Evolutionary conservation across 129 eudicot species (phyloP), one percentile per base, ranked within the genome.

Genomic region (Silybum marianum): DNA sequence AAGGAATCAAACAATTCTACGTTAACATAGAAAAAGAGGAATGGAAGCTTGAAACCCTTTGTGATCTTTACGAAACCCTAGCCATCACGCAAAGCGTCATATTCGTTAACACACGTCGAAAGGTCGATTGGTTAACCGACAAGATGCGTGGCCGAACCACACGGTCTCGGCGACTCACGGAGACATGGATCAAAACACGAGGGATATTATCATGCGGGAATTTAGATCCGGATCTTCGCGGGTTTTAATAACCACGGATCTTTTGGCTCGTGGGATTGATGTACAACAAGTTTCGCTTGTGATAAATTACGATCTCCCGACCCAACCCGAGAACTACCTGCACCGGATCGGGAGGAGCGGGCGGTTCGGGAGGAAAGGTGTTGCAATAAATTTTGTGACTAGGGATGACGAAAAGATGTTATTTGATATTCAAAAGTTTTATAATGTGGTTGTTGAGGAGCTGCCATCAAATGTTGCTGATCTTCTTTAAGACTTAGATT

Each of bases 271-370:
- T 36, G 97, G 95, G 42, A 92, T 92, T 48, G 97, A 92, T 77
- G 96, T 93, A 1, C 98, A 93, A 32, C 98, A 91, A 67, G 98
- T 91, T 3, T 93, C 98, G 0, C 93, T 93, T 63, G 98, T 93
- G 22, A 90, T 93, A 21, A 93, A 91, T 76, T 93, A 82, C n/a
- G 98, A 93, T 88, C 81, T 93, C 26, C 96, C 98, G 0, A 91
- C 98, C 11, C 98, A 91, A 67, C 98, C 98, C 0, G 92, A 93
- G 66, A 93, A 93, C 74, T 91, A 93, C 69, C 91, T 93, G 14
- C 96, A 89, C n/a, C 89, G 93, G 44, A 92, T 90, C 9, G 91
- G 93, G 3, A 80, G 93, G 34, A 90, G 95, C 78, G 97, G 98
- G 22, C 67, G 98, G 73, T 93, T 93, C 72, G 96, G 98, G 40